Base-by-base conservation (phyloP, 331 rosid species). In the Malus hybrid region DNA sequence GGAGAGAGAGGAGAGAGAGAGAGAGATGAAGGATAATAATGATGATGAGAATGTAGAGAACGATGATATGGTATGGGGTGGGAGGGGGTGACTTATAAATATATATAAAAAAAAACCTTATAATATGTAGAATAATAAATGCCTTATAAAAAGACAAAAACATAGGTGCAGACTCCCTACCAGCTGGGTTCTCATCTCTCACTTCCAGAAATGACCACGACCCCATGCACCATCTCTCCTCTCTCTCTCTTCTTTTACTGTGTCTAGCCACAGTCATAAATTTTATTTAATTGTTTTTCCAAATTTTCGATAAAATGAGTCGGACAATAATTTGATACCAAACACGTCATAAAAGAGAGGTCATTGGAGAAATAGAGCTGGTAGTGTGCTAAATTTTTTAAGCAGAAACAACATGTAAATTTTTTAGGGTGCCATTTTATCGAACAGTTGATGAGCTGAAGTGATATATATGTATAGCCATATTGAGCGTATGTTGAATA, bases 181-280 rank as follows among this genome's bases (percentile, higher is more conserved):
- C 88, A 78, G 63, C 80, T 86, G 78, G 79, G 48, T 85, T 86
- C 85, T 79, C 84, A 86, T 81, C 85, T 83, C 89, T 87, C 86
- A 87, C 86, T 85, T 80, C 88, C 93, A 87, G 91, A 89, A 86
- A 89, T 79, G 83, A 89, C 92, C 97, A 91, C 96, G 93, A 89
- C 88, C 75, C 88, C 92, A 93, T 93, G 96, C 89, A 89, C 80
- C 72, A 42, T 42, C 75, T 22, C 81, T 76, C 78, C 55, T 71
- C 75, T 78, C 63, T 50, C 68, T 73, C 77, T 44, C 55, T 28
- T 52, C 57, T 16, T 16, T 62, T 62, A 62, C 39, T 29, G 39
- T 62, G 66, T 28, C 39, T 29, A 26, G 18, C 44, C 19, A 29
- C 1, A 32, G 15, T 78, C 71, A 77, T 24, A 32, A 42, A 42